phyloP scores from a whole-genome alignment of 345 rosid species.

The Acer campestre region DNA sequence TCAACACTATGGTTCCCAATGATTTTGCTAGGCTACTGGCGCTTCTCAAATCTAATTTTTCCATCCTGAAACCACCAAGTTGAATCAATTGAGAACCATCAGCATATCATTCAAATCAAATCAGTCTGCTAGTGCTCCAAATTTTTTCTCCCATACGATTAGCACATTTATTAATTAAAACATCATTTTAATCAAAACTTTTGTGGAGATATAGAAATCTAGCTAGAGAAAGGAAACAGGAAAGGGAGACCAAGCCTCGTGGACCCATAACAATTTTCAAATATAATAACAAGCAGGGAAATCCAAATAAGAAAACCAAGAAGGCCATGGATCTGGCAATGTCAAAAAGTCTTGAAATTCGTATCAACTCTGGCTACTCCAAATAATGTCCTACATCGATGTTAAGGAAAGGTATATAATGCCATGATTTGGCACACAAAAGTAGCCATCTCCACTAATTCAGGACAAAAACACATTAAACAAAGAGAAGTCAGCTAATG shows the following conservation, averaged over 20 bases:
- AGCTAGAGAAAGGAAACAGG: not conserved
- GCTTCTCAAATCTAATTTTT: conserved; percentile 37
- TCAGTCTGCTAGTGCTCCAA: not conserved
- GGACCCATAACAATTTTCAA: not conserved
- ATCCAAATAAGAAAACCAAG: not conserved
- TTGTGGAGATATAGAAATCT: not conserved
- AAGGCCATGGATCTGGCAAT: not conserved
- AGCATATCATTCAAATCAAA: conserved; percentile 2
- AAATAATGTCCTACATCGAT: not conserved
- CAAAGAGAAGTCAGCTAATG: not conserved
- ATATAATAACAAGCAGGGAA: not conserved
- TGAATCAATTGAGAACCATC: conserved; percentile 6
- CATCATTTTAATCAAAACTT: not conserved
- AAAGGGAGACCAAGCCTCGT: not conserved
- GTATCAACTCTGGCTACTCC: not conserved
- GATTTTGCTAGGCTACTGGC: conserved; percentile 40
- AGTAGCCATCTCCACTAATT: not conserved
- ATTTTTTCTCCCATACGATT: not conserved
- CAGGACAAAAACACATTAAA: not conserved
- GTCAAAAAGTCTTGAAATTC: not conserved
- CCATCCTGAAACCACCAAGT: conserved; percentile 41
- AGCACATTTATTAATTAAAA: not conserved
- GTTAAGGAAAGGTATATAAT: not conserved
- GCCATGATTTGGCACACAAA: not conserved
- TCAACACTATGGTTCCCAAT: conserved; percentile 41